Base-by-base conservation (phyloP, 2,329 filamentous ascomycete species). In the Phaeosphaeriaceae sp. region DNA sequence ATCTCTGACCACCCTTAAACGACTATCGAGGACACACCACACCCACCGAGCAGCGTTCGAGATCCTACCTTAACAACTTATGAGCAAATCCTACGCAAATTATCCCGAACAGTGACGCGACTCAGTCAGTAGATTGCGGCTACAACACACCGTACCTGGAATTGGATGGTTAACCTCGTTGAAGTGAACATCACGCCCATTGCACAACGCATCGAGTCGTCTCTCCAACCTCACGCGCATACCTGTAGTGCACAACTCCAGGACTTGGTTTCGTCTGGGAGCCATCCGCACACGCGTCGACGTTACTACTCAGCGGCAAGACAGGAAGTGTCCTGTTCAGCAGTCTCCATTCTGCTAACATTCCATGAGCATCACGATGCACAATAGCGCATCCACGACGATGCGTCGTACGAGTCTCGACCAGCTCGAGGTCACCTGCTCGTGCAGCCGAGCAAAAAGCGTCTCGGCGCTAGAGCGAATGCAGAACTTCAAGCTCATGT, bases 341-440 rank as follows among this genome's bases (percentile, higher is more conserved):
- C 35, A 40, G 35, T 40, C 15, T 40, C 15, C 17, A n/a, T 40
- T 40, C 35, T 40, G 15, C 35, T 40, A 15, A 40, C 35, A 40
- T 40, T 40, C 35, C 35, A 8, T n/a, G 24, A 59, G 50, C 19
- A 48, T 59, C 54, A 66, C 59, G 58, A 66, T 58, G 55, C 52
- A 56, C 26, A 19, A 43, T 30, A 52, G 52, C 60, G 57, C 32
- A 46, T 47, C 40, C 49, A n/a, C 35, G 15, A n/a, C 49, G 49
- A 54, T 24, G 28, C 32, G 48, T 60, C 46, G 56, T 57, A 49
- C 58, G 54, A 61, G 63, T 65, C 65, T 70, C 68, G 65, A 63
- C 63, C 61, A 40, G 21, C 28, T 52, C 44, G 15, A 52, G 57
- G 55, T 65, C 66, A 68, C 54, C 55, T 68, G 66, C 44, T 53